A percentile compares a stretch with the other conserved stretches of the same genome.
Conservation (phyloP, 345 rosid genomes). For the Cardamine chenopodiifolia region DNA sequence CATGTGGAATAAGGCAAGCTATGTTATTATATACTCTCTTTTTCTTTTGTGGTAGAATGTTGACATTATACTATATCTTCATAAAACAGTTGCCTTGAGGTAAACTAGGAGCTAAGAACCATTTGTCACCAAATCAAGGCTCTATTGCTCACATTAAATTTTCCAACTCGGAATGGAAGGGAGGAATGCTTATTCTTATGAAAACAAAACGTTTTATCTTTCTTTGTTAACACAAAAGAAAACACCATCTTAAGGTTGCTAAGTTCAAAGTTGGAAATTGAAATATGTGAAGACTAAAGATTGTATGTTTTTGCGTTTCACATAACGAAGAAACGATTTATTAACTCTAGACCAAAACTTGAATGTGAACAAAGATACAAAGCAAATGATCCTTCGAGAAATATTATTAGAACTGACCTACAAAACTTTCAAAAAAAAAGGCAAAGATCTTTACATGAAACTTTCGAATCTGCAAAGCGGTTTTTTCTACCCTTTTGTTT, state of each 20-base stretch:
- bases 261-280: slow-evolving; percentile 4
- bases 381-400: slow-evolving; percentile 16
- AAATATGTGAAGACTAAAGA: slow-evolving; percentile 21
- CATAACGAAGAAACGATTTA: neutral
- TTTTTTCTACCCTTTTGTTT: slow-evolving; percentile 18
- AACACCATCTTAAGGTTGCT: slow-evolving; percentile 16
- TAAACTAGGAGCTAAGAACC: neutral
- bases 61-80: neutral
- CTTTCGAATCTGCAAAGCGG: neutral
- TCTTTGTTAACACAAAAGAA: neutral
- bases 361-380: slow-evolving; percentile 16
- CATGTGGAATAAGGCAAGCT: slow-evolving; percentile 19
- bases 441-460: neutral
- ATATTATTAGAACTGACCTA: neutral
- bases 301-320: neutral
- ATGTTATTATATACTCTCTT: slow-evolving; percentile 14
- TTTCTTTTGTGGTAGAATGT: neutral
- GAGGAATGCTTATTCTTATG: neutral
- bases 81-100: neutral
- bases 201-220: no score
- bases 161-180: neutral
- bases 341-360: slow-evolving; percentile 10
- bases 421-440: slow-evolving; percentile 6
- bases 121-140: neutral
- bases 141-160: neutral